A percentile compares a stretch with the other conserved stretches of the same genome.
These are phyloP conservation scores for Castanea sativa DNA, from an alignment of 306 rosid species.

Conservation along the genomic window DNA sequence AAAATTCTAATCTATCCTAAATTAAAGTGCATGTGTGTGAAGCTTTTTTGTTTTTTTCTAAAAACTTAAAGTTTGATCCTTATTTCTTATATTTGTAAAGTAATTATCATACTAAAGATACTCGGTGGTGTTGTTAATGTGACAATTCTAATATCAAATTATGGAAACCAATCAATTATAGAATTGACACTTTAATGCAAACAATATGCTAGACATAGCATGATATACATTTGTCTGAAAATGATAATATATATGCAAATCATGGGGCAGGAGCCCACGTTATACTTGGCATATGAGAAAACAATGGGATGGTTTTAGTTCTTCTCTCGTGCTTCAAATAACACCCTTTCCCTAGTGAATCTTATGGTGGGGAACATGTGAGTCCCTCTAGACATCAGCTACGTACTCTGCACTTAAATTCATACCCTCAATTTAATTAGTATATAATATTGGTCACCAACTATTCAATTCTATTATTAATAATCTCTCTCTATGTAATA, in stretches of 20 bases:
- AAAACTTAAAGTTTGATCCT: too few relatives aligned
- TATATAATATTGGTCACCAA: background rate
- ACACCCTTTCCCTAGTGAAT: background rate
- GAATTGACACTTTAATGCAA: background rate
- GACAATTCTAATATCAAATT: too few relatives aligned
- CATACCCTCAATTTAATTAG: background rate
- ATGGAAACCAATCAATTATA: too few relatives aligned
- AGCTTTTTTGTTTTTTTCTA: too few relatives aligned
- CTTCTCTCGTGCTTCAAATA: background rate
- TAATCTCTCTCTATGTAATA: background rate
- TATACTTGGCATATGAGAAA: background rate
- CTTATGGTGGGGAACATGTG: background rate
- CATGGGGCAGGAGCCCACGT: slow-evolving; percentile 20
- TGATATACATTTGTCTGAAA: background rate
- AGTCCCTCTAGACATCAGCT: background rate
- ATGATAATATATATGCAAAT: background rate
- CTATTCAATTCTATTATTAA: background rate
- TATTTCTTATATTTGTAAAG: accelerated
- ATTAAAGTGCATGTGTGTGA: too few relatives aligned
- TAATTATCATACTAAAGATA: too few relatives aligned
- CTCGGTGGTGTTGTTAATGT: too few relatives aligned
- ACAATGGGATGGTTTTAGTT: background rate
- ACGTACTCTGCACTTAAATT: background rate
- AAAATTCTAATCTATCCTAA: too few relatives aligned
- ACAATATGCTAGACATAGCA: background rate